Base-by-base conservation (phyloP, 768 basidiomycete species). In the Lentinula sp. region DNA sequence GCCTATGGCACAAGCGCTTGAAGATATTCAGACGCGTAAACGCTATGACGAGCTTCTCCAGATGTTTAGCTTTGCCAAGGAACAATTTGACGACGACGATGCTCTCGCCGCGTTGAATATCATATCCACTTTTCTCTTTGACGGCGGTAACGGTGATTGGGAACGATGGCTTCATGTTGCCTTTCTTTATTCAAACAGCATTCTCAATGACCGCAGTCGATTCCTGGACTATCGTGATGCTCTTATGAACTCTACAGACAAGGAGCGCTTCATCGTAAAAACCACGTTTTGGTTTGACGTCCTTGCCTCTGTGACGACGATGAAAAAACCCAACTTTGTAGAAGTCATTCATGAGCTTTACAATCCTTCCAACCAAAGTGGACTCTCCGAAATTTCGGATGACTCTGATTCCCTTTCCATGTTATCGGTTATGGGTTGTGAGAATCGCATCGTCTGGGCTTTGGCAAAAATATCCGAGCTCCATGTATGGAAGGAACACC, bases 201-300 rank as follows among this genome's bases (percentile, higher is more conserved):
- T 86, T 20, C 77, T 91, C 57, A 63, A 18, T 3, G 50, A 75
- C 36, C 67, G 75, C 61, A 66, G 69, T 15, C 66, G 61, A 4
- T 78, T 67, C 65, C 66, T 66, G 36, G 76, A 78, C 28, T 77
- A 81, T 8, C 73, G 74, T 57, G 76, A 77, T 52, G 79, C 79
- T 6, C 76, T 90, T 12, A 61, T 75, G 37, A 60, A 63, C 15
- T 84, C 81, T 65, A 64, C 68, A 20, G 79, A 77, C 77, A 84
- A 76, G 73, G 79, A 76, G 70, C 82, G 74, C 41, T 92, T 92
- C 72, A 86, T 93, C 69, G 80, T 92, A 73, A 91, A 91, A 72
- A 88, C 91, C 32, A 85, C 88, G 15, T 85, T 93, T 59, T 93
- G 91, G 91, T 91, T 93, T 70, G 91, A 93, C 69, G 89, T 93